Percentiles rank a stretch among this genome's conserved stretches.
These are phyloP conservation scores for Chlorella sp. DNA, from an alignment of 139 green algal species.

Conservation along the genomic window DNA sequence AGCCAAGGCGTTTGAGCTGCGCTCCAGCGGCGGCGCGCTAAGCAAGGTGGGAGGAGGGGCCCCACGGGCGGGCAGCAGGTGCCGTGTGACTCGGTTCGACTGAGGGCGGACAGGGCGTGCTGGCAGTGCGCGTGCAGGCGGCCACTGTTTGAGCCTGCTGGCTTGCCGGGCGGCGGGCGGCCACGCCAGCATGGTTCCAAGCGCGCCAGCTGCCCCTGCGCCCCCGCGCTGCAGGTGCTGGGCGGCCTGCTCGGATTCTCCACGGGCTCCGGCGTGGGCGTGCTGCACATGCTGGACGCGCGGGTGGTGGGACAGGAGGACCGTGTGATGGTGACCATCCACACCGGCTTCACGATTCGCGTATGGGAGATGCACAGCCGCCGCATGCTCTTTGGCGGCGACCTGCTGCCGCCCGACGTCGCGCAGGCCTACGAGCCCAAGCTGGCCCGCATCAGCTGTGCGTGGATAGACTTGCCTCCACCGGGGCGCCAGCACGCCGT, in stretches of 20 bases:
- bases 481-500: too few relatives aligned
- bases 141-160: too few relatives aligned
- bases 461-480: too few relatives aligned
- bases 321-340: constrained; percentile 13
- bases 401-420: constrained; percentile 6
- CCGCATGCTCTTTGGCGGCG: not conserved
- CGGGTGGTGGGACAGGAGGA: not conserved
- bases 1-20: constrained; percentile 8
- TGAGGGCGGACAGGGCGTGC: too few relatives aligned
- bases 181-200: too few relatives aligned
- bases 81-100: too few relatives aligned
- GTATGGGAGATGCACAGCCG: constrained; percentile 52
- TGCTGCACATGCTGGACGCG: not conserved
- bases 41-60: not conserved
- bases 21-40: not conserved
- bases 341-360: constrained; percentile 33
- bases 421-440: not conserved
- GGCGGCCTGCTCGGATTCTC: constrained; percentile 20
- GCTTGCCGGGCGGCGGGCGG: too few relatives aligned
- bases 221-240: not conserved
- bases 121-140: too few relatives aligned
- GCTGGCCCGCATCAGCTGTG: constrained; percentile 6
- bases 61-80: too few relatives aligned
- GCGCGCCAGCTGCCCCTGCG: not conserved
- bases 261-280: not conserved